Evolutionary conservation across 2,329 filamentous ascomycete species (phyloP), one percentile per base, ranked within the genome.

Genomic region (Aspergillus fischeri): DNA sequence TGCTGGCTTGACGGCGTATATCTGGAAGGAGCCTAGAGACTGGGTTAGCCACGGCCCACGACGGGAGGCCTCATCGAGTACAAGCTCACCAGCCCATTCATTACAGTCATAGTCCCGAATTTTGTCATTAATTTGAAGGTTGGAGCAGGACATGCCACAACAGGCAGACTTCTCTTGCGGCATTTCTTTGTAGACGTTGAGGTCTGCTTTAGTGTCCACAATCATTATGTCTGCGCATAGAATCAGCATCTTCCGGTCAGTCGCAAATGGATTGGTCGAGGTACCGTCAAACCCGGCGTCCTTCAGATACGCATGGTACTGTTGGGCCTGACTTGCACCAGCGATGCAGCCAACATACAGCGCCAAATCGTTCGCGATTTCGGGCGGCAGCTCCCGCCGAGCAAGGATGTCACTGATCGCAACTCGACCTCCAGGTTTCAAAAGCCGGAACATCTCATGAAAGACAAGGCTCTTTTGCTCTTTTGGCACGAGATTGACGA

Each of bases 291-390:
- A 85, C 0, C 83, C 84, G 0, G 80, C 81, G 11, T 77, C 62
- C 9, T 61, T 62, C 29, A 88, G 67, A 67, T 79, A 86, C 7
- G 49, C 38, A 54, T 83, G 75, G 69, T 87, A 87, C 53, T 81
- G 76, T 1, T 35, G 60, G 0, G 83, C 75, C 55, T 72, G 67
- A 59, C 82, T 85, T 0, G 85, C 83, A 0, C 85, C 84, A 1
- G 82, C 77, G 28, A 87, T 76, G 58, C 85, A 88, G 0, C 85
- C 84, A 2, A 86, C 81, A 65, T 86, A 85, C 5, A 86, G 64
- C 1, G 79, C 78, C 25, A 84, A 72, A 61, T 80, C 75, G 1
- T 72, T 70, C 50, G 71, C 75, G n/a, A 87, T 65, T n/a, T 77
- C 65, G 7, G 78, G 65, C 0, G 83, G 72, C 1, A 87, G 70